phyloP scores from a whole-genome alignment of 768 basidiomycete species.

The Lactifluus rugatus region DNA sequence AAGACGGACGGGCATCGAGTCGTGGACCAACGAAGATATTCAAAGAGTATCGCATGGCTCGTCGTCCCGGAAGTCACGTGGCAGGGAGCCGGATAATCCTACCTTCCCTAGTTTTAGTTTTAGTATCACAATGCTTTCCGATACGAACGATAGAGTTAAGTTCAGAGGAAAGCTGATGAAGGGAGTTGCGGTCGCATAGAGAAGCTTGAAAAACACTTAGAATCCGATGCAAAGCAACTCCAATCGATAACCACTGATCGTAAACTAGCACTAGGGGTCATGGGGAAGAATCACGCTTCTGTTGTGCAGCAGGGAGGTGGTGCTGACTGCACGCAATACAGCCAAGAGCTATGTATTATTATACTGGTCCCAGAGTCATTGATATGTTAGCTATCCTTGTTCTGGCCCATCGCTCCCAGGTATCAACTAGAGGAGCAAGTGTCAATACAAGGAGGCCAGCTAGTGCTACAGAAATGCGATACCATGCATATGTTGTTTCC shows the following conservation, averaged over 20 bases:
- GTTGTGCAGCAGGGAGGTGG: neutral
- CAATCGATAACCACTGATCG: no score
- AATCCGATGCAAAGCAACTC: no score
- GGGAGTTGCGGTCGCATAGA: no score
- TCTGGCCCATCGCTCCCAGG: conserved; percentile 66
- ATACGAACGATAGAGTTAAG: no score
- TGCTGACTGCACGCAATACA: neutral
- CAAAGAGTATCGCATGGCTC: no score
- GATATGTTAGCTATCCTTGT: neutral
- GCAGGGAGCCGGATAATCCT: no score
- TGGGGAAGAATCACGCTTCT: neutral
- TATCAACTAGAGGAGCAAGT: conserved; percentile 42
- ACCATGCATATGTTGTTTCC: conserved; percentile 98
- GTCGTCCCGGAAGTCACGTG: neutral
- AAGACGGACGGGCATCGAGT: conserved; percentile 70
- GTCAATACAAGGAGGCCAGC: neutral
- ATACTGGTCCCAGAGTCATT: neutral
- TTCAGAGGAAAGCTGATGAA: no score
- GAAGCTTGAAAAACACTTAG: no score
- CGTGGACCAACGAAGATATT: no score
- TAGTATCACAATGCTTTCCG: no score
- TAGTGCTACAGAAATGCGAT: conserved; percentile 2
- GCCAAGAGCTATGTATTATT: neutral
- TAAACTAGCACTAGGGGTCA: neutral
- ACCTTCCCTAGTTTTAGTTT: no score